Percentiles rank a stretch among this genome's conserved stretches.
phyloP scores from a whole-genome alignment of 768 basidiomycete genomes.

The Naganishia friedmannii region DNA sequence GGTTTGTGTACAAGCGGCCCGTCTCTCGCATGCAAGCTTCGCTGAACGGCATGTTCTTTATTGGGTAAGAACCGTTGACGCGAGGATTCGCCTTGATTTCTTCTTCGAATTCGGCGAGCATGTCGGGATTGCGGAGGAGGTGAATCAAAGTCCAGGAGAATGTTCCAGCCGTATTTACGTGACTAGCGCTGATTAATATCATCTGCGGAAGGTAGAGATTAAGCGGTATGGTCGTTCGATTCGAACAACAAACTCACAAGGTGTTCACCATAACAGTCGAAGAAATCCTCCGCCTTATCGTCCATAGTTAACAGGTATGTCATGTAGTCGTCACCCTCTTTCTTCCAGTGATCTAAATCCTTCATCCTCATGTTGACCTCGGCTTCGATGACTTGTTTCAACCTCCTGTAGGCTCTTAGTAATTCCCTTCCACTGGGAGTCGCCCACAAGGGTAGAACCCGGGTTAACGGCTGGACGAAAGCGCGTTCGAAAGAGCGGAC shows the following conservation, averaged over 20 bases:
- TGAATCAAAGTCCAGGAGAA: constrained; percentile 23
- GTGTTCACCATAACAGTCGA: constrained; percentile 9
- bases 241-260: background rate
- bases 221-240: background rate
- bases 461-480: background rate
- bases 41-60: constrained; percentile 20
- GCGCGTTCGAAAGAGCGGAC: constrained; percentile 5
- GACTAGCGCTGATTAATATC: background rate
- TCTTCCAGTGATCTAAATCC: background rate
- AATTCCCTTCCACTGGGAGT: constrained; percentile 14
- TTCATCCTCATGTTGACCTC: constrained; percentile 17
- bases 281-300: constrained; percentile 17
- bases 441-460: constrained; percentile 22
- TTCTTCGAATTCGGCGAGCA: background rate
- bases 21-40: constrained; percentile 23
- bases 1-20: constrained; percentile 16
- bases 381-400: constrained; percentile 19
- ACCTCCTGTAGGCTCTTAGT: background rate
- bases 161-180: constrained; percentile 14
- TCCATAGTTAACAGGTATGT: constrained; percentile 18
- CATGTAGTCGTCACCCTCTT: constrained; percentile 15
- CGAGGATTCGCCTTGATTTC: constrained; percentile 6
- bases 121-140: constrained; percentile 17
- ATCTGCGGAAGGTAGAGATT: background rate
- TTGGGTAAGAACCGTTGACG: constrained; percentile 8